Conservation (phyloP, 208 protist species). For the Vickermania ingenoplastis region DNA sequence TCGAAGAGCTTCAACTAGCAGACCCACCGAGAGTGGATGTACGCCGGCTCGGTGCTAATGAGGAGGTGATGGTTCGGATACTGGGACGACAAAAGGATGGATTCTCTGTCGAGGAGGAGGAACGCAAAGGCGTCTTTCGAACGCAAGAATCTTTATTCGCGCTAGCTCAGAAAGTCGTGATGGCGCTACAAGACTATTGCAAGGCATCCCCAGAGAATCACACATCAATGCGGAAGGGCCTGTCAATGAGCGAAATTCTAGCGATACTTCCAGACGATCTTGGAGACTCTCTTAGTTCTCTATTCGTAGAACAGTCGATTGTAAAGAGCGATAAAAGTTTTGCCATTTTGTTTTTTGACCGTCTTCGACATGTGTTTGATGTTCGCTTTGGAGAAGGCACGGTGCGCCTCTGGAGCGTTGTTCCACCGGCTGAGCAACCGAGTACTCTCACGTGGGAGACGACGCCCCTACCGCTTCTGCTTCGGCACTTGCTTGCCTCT, state of each 20-base stretch:
- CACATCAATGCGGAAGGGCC: conserved; percentile 6
- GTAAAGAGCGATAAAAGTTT: no score
- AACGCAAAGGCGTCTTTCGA: conserved; percentile 5
- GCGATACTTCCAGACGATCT: conserved; percentile 26
- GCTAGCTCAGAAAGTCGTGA: background rate
- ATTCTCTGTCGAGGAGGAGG: conserved; percentile 9
- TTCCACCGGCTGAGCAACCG: conserved; percentile 41
- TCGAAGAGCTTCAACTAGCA: background rate
- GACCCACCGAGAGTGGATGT: background rate
- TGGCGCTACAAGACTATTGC: background rate
- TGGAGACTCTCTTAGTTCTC: no score
- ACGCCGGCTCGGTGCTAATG: conserved; percentile 4
- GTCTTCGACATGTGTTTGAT: conserved; percentile 76
- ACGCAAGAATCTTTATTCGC: background rate
- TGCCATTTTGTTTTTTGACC: conserved; percentile 71
- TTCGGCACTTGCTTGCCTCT: conserved; percentile 21
- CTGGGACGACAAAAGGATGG: conserved; percentile 13
- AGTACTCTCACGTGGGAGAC: conserved; percentile 72
- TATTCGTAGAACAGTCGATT: no score
- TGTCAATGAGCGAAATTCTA: conserved; percentile 26
- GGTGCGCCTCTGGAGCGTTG: conserved; percentile 56
- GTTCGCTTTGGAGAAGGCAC: conserved; percentile 33
- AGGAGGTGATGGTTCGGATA: conserved; percentile 23
- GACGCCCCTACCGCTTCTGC: conserved; percentile 50
- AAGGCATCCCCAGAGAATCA: background rate